These are phyloP conservation scores for Pittosporum tobira DNA, from an alignment of 129 eudicot genomes.

Conservation along the genomic window DNA sequence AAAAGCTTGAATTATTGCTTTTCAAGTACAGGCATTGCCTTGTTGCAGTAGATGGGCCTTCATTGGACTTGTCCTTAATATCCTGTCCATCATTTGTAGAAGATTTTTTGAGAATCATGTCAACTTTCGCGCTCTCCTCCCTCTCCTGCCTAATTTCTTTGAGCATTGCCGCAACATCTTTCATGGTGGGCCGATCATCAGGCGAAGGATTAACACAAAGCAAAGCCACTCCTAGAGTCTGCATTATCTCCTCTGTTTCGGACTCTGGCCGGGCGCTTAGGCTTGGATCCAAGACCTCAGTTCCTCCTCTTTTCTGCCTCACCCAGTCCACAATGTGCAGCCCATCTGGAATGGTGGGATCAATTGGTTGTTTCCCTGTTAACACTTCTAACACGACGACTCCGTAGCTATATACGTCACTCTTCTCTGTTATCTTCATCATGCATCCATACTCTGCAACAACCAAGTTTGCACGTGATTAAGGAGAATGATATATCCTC, in stretches of 20 bases:
- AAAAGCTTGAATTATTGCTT: conserved; percentile 67
- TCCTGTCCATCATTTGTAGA: conserved; percentile 15
- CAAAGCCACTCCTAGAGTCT: conserved; percentile 82
- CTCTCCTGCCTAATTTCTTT: conserved; percentile 53
- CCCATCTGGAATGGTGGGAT: conserved; percentile 91
- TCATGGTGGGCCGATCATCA: conserved; percentile 90
- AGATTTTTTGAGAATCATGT: conserved; percentile 38
- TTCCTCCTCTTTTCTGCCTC: conserved; percentile 46
- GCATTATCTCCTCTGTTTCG: conserved; percentile 86
- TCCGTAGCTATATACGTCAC: conserved; percentile 94
- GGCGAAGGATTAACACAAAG: conserved; percentile 77
- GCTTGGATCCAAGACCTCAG: conserved; percentile 51
- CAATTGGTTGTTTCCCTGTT: conserved; percentile 93
- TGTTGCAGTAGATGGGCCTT: conserved; percentile 49
- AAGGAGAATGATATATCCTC: no score
- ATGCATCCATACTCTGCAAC: conserved; percentile 85
- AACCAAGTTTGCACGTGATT: background rate
- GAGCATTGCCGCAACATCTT: conserved; percentile 82
- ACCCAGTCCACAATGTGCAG: conserved; percentile 93
- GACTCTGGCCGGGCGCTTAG: conserved; percentile 44
- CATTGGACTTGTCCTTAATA: conserved; percentile 19
- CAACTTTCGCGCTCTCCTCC: conserved; percentile 53
- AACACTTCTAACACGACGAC: conserved; percentile 82
- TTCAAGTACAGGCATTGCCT: conserved; percentile 48
- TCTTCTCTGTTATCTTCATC: conserved; percentile 96